Conservation (phyloP, 1,284 basidiomycete genomes). For the Sporisorium exsertum region DNA sequence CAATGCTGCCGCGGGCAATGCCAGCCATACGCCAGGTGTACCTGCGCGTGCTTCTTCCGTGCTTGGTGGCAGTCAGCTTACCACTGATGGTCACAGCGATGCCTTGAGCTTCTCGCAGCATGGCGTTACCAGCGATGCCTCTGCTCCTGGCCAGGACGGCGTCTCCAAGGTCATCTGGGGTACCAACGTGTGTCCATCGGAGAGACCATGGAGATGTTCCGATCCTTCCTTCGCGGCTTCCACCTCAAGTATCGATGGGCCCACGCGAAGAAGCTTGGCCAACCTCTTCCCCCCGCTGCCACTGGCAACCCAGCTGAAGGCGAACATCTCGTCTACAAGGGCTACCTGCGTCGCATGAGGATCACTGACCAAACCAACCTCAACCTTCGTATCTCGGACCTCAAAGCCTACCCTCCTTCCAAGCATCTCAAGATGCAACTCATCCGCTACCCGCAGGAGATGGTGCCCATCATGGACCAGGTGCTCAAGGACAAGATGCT, state of each 20-base stretch:
- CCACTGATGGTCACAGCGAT: slow-evolving; percentile 73
- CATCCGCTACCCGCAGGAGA: slow-evolving; percentile 97
- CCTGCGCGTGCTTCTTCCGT: slow-evolving; percentile 79
- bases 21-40: slow-evolving; percentile 19
- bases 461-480: slow-evolving; percentile 96
- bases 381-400: no score
- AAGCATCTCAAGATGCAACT: no score
- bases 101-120: slow-evolving; percentile 68
- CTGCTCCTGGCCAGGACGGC: slow-evolving; percentile 71
- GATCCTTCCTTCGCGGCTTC: slow-evolving; percentile 88
- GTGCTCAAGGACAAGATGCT: slow-evolving; percentile 81
- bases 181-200: slow-evolving; percentile 89
- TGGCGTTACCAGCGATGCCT: slow-evolving; percentile 44
- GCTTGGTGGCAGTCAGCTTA: slow-evolving; percentile 80
- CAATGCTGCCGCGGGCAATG: slow-evolving; percentile 13
- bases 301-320: slow-evolving; percentile 54
- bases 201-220: slow-evolving; percentile 90
- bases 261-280: slow-evolving; percentile 78
- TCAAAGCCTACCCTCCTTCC: no score
- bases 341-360: no score
- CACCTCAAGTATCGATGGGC: slow-evolving; percentile 89
- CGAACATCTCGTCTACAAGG: slow-evolving; percentile 71
- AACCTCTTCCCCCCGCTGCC: slow-evolving; percentile 66
- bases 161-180: slow-evolving; percentile 91
- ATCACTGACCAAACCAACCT: no score